These are phyloP conservation scores for Mrakia hoshinonis DNA, from an alignment of 768 basidiomycete genomes.

Conservation along the genomic window DNA sequence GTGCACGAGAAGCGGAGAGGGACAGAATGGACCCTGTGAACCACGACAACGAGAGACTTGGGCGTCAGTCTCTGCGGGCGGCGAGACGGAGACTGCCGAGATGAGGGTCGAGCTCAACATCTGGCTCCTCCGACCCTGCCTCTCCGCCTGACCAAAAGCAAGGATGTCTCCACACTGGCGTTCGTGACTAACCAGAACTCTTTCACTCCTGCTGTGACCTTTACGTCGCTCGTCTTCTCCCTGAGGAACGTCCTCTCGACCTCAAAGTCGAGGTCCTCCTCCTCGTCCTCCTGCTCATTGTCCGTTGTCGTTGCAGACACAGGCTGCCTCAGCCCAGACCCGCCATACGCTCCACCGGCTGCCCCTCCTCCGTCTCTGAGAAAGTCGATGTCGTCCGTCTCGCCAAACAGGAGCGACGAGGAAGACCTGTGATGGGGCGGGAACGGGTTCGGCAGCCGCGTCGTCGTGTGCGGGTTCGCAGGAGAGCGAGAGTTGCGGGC, in stretches of 20 bases:
- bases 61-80: too few relatives aligned
- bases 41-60: too few relatives aligned
- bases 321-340: neutral
- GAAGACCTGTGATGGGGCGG: neutral
- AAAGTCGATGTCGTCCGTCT: neutral
- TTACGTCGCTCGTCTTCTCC: neutral
- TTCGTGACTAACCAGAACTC: neutral
- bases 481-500: conserved; percentile 13
- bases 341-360: neutral
- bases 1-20: conserved; percentile 19
- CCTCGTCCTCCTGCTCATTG: neutral
- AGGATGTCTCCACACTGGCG: neutral
- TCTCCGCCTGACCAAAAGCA: neutral
- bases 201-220: neutral
- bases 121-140: neutral
- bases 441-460: neutral
- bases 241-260: conserved; percentile 1
- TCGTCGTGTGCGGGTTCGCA: neutral
- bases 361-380: neutral
- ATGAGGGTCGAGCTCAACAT: neutral
- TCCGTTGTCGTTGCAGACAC: too few relatives aligned
- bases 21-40: conserved; percentile 2
- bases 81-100: neutral
- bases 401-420: neutral
- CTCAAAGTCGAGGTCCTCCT: neutral